Evolutionary conservation across 2,329 filamentous ascomycete genomes (phyloP), one percentile per base, ranked within the genome.

Genomic region (Trichophyton verrucosum): DNA sequence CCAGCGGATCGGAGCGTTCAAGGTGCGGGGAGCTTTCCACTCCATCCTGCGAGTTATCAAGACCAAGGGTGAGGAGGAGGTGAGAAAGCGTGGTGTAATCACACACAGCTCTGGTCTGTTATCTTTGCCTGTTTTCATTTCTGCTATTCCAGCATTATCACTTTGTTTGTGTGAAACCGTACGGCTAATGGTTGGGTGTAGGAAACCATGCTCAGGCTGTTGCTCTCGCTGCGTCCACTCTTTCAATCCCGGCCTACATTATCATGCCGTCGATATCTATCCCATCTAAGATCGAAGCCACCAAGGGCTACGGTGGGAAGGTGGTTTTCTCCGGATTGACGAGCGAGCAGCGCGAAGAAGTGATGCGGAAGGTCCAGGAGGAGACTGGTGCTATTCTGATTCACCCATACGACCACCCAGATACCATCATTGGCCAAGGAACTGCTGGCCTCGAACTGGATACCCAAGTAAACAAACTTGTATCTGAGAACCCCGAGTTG

Each of bases 191-290:
- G 60, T 58, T 46, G 13, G 58, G 44, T n/a, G 44, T 64, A 92
- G 91, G 92, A 62, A 97, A 97, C 75, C 94, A 97, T 71, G 92
- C 92, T 0, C 91, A 96, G 78, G 92, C 94, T 1, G 84, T 97
- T 61, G 84, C 92, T 1, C 86, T 96, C 58, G 92, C 92, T 0
- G 91, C 92, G 1, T 80, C 79, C 17, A 86, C 86, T 42, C 83
- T 87, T 70, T 76, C 79, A 59, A 85, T 96, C 64, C 86, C 87
- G 9, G 89, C 90, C 0, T 84, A 92, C 76, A 91, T 97, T 69
- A 86, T 97, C 62, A 97, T 97, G 92, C 92, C 92, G 0, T 73
- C 76, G n/a, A 94, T 94, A 70, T 87, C 86, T 61, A 86, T 88
- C 0, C 82, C 88, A n/a, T 86, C 85, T 64, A 97, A 97, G 74